Percentiles rank a stretch among this genome's conserved stretches.
Conservation (phyloP, 129 eudicot species). For the Glebionis coronaria region DNA sequence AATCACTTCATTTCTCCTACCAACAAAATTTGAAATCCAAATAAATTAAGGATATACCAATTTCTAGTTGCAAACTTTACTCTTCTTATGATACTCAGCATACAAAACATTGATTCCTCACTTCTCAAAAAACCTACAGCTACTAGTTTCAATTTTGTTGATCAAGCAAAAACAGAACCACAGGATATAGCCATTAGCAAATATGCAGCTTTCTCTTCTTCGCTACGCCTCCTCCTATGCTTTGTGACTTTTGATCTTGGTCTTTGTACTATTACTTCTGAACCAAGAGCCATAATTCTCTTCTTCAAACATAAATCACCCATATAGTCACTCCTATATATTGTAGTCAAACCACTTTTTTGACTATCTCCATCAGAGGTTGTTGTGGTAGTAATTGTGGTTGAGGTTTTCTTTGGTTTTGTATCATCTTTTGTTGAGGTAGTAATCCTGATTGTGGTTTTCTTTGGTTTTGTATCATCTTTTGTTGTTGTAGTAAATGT, state of each 20-base stretch:
- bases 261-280: conserved; percentile 73
- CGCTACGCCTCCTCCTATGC: conserved; percentile 68
- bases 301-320: conserved; percentile 50
- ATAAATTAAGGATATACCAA: too few species aligned
- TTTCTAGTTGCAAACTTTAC: too few species aligned
- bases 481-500: not conserved
- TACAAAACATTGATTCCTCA: too few species aligned
- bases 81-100: too few species aligned
- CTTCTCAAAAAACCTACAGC: too few species aligned
- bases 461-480: conserved; percentile 58
- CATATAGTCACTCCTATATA: conserved; percentile 28
- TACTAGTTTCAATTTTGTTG: not conserved
- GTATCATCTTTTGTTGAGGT: conserved; percentile 59
- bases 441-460: too few species aligned
- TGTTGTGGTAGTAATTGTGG: not conserved
- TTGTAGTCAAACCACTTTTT: conserved; percentile 39
- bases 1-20: too few species aligned
- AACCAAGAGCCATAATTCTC: conserved; percentile 49
- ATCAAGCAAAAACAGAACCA: conserved; percentile 76
- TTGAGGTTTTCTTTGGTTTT: conserved; percentile 35
- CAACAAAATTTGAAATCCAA: too few species aligned
- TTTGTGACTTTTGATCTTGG: conserved; percentile 68
- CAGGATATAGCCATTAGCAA: conserved; percentile 87
- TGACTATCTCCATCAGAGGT: conserved; percentile 30
- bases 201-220: conserved; percentile 91